Conservation (phyloP, 2,329 filamentous ascomycete genomes). For the Passalora sequoiae region DNA sequence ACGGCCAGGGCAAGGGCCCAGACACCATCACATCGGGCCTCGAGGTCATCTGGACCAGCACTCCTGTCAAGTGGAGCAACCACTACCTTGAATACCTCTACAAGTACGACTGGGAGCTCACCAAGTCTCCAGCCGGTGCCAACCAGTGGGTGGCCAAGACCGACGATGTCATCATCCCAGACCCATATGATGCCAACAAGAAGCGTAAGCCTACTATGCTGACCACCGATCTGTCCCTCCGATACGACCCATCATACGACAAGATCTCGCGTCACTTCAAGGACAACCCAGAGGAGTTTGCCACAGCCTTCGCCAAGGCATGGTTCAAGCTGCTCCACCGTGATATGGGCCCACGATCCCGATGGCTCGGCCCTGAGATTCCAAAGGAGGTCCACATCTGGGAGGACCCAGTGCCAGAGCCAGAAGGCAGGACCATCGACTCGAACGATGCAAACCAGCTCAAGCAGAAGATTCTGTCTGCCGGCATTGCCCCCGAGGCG, state of each 20-base stretch:
- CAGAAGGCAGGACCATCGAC: slow-evolving; percentile 55
- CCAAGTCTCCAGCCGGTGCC: slow-evolving; percentile 69
- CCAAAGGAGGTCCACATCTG: slow-evolving; percentile 65
- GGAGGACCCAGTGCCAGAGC: slow-evolving; percentile 66
- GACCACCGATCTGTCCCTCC: slow-evolving; percentile 68
- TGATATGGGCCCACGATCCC: slow-evolving; percentile 66
- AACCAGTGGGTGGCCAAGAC: slow-evolving; percentile 73
- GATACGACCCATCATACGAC: slow-evolving; percentile 66
- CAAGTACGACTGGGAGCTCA: slow-evolving; percentile 71
- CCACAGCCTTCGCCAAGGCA: slow-evolving; percentile 64
- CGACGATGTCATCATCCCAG: slow-evolving; percentile 61
- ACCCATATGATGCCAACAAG: slow-evolving; percentile 64
- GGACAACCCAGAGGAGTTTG: slow-evolving; percentile 62
- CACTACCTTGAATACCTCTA: slow-evolving; percentile 70
- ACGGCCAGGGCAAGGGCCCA: slow-evolving; percentile 62
- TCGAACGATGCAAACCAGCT: slow-evolving; percentile 59
- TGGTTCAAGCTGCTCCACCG: slow-evolving; percentile 84
- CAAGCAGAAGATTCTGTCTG: slow-evolving; percentile 63
- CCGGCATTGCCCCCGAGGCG: slow-evolving; percentile 56
- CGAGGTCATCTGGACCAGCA: slow-evolving; percentile 74
- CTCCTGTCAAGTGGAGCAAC: slow-evolving; percentile 71
- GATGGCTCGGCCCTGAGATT: slow-evolving; percentile 70
- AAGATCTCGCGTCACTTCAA: slow-evolving; percentile 70
- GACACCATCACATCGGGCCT: slow-evolving; percentile 71
- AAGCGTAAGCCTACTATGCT: slow-evolving; percentile 74